Evolutionary conservation across 2,329 filamentous ascomycete genomes (phyloP).

Genomic region (Leptosphaerulina australis): DNA sequence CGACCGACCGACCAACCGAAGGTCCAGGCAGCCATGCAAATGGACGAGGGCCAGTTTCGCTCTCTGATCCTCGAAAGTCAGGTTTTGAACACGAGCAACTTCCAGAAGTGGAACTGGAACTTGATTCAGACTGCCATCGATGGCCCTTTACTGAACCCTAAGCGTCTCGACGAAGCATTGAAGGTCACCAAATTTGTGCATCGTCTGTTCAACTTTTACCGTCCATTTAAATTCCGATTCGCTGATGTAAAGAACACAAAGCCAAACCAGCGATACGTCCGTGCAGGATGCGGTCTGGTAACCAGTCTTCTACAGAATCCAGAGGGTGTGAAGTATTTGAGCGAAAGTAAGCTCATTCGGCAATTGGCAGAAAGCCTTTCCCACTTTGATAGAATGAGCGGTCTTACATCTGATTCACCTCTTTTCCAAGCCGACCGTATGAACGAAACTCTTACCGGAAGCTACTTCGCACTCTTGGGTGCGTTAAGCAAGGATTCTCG

Average conservation of each 20-base stretch:
- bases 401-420: conserved; percentile 76
- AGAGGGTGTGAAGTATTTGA: conserved; percentile 83
- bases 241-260: conserved; percentile 88
- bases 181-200: conserved; percentile 97
- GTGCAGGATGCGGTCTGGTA: conserved; percentile 86
- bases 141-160: conserved; percentile 87
- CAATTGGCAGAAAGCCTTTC: conserved; percentile 96
- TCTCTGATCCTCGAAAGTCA: conserved; percentile 75
- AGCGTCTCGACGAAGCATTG: conserved; percentile 90
- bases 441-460: conserved; percentile 83
- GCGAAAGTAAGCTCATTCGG: conserved; percentile 88
- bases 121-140: conserved; percentile 89
- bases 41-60: conserved; percentile 69
- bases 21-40: conserved; percentile 62
- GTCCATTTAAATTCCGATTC: conserved; percentile 96
- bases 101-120: conserved; percentile 97
- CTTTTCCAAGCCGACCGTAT: conserved; percentile 88
- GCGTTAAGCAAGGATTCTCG: conserved; percentile 81
- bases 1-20: conserved; percentile 55
- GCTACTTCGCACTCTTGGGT: conserved; percentile 93
- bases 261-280: conserved; percentile 91
- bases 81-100: conserved; percentile 87
- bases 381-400: conserved; percentile 85
- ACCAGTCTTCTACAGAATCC: conserved; percentile 82
- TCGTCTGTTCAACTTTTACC: conserved; percentile 89